Conservation (phyloP, 2,329 filamentous ascomycete species). For the Arachnopeziza araneosa region DNA sequence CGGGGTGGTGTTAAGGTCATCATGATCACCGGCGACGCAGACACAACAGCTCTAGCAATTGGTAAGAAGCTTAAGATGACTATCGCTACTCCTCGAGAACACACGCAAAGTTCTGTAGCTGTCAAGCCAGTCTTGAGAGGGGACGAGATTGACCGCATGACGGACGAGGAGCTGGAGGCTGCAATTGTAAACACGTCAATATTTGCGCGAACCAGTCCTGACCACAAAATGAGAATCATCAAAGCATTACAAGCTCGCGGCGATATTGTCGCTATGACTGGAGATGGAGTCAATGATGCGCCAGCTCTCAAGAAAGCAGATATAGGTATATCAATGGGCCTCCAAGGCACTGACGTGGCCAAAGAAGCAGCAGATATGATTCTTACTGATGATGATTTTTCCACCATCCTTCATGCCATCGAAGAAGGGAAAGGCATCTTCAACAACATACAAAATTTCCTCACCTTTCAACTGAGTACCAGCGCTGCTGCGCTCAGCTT, state of each 20-base stretch:
- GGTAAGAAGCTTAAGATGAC: conserved; percentile 94
- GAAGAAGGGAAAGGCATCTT: conserved; percentile 99
- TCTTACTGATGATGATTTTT: conserved; percentile 82
- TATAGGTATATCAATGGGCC: conserved; percentile 96
- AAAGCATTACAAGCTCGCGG: conserved; percentile 83
- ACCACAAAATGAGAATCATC: conserved; percentile 98
- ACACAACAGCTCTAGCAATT: conserved; percentile 91
- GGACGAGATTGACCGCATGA: conserved; percentile 91
- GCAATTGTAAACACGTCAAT: conserved; percentile 87
- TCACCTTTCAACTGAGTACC: conserved; percentile 96
- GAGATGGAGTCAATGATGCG: conserved; percentile 96
- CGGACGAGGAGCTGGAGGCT: conserved; percentile 72
- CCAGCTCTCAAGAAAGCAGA: conserved; percentile 95
- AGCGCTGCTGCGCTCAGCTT: conserved; percentile 89
- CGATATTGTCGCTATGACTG: conserved; percentile 98
- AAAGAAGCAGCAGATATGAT: conserved; percentile 97
- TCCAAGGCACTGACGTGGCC: conserved; percentile 90
- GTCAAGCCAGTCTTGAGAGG: conserved; percentile 73
- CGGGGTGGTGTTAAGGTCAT: conserved; percentile 93
- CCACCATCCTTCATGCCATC: conserved; percentile 87
- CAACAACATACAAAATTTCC: conserved; percentile 98
- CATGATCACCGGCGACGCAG: conserved; percentile 98
- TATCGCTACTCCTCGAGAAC: conserved; percentile 52
- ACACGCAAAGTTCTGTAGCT: conserved; percentile 49
- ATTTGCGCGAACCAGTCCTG: conserved; percentile 91